Base-by-base conservation (phyloP, 345 rosid species). In the Citrus reticulata region DNA sequence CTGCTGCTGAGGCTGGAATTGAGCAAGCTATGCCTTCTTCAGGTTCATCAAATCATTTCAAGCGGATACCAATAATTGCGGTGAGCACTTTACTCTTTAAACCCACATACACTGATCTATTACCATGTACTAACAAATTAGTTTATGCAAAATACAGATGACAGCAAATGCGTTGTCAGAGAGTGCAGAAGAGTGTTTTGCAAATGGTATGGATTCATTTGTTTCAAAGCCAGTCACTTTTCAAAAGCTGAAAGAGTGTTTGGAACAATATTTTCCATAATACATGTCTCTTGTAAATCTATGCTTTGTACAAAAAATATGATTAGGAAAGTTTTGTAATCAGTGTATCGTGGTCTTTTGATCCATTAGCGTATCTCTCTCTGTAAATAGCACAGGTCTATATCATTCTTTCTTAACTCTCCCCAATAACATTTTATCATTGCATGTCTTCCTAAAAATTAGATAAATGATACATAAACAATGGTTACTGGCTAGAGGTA, bases 141-240 rank as follows among this genome's bases (percentile, higher is more conserved):
- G 10, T 34, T 46, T 59, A 27, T 74, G 17, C 22, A 32, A 79
- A 79, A 39, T 85, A 92, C 91, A 94, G 99, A 91, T 96, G 97
- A 94, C 97, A 11, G 97, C 98, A n/a, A 95, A 92, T 81, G 90
- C 99, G 60, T 83, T 91, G 83, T 84, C 98, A 35, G 99, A 93
- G 84, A 93, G 97, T 80, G 92, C 93, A 73, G 97, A 92, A 11
- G 97, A 96, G 81, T 96, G 99, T 83, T 95, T 64, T 62, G 91
- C 91, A 64, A 95, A 92, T 63, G 99, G 99, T 61, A 95, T 95
- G 96, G 95, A 93, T 78, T 95, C 99, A 0, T 95, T 93, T 78
- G 92, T 91, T 70, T 93, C 99, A 13, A 93, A 95, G 81, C 99
- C 99, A 25, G 90, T 92, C 75, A 93, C 98, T 16, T 90, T 89